Conservation (phyloP, 805 yeast species). For the Hanseniaspora meyeri region DNA sequence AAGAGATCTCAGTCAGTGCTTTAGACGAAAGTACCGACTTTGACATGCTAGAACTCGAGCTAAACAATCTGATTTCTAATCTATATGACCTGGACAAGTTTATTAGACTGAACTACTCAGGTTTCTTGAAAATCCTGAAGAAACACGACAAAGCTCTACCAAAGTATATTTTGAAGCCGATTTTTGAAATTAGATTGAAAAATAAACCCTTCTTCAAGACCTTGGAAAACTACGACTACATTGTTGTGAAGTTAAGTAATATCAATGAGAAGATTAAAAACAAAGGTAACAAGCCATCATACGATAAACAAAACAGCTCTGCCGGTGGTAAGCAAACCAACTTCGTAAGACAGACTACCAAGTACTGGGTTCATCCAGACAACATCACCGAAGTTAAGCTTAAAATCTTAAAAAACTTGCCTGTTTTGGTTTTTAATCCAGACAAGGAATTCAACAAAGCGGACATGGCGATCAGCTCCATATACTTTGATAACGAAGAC, state of each 20-base stretch:
- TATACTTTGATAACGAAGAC: constrained; percentile 81
- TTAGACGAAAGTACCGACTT: constrained; percentile 56
- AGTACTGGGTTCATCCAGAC: constrained; percentile 98
- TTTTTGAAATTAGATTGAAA: constrained; percentile 83
- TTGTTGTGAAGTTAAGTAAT: constrained; percentile 80
- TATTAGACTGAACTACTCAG: constrained; percentile 86
- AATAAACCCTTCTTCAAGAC: constrained; percentile 84
- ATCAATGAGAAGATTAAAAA: constrained; percentile 88
- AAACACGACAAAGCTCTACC: constrained; percentile 88
- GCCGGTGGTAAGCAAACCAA: constrained; percentile 99
- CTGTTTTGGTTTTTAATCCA: constrained; percentile 89
- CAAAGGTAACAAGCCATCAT: constrained; percentile 86
- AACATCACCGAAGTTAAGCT: constrained; percentile 92
- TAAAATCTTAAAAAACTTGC: constrained; percentile 83
- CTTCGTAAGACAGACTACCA: constrained; percentile 95
- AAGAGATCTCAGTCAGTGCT: constrained; percentile 37
- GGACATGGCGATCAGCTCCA: constrained; percentile 93
- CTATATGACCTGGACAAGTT: constrained; percentile 94
- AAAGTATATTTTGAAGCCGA: constrained; percentile 63
- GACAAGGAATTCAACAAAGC: constrained; percentile 91
- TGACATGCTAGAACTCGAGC: constrained; percentile 60
- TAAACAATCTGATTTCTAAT: constrained; percentile 84
- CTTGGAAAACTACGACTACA: constrained; percentile 68
- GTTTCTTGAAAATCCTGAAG: constrained; percentile 90
- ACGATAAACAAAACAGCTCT: constrained; percentile 53